Percentiles rank a stretch among this genome's conserved stretches.
phyloP scores from a whole-genome alignment of 2,329 filamentous ascomycete species.

The Xylaria sp. region DNA sequence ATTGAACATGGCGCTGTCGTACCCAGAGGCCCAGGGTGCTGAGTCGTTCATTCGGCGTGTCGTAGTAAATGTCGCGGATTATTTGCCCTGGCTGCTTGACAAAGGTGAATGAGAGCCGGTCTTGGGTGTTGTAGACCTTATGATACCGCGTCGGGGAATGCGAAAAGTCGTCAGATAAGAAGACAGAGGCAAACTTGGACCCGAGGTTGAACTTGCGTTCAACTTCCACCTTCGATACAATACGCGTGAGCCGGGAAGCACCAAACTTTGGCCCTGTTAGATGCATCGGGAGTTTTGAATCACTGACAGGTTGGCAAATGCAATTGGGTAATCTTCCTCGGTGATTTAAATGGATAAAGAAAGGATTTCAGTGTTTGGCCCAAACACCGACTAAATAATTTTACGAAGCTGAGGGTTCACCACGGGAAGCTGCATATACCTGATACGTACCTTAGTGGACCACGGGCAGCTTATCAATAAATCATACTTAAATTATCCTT shows the following conservation, averaged over 20 bases:
- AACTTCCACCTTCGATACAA: constrained; percentile 31
- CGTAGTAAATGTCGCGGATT: constrained; percentile 32
- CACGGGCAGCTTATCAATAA: too few relatives aligned
- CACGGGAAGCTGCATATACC: background rate
- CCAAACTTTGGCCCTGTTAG: constrained; percentile 7
- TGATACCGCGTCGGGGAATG: background rate
- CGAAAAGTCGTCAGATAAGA: background rate
- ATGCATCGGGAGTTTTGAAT: background rate
- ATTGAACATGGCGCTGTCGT: constrained; percentile 18
- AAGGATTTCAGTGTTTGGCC: background rate
- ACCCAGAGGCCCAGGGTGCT: constrained; percentile 28
- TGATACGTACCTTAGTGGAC: too few relatives aligned
- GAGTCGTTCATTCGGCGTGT: constrained; percentile 25
- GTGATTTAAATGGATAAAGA: background rate
- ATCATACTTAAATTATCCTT: too few relatives aligned
- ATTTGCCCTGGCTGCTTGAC: constrained; percentile 3
- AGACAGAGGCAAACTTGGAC: constrained; percentile 23
- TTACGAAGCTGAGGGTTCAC: background rate
- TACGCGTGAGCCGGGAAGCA: constrained; percentile 17
- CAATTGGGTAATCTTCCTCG: too few relatives aligned
- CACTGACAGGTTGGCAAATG: background rate
- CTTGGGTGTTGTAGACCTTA: background rate
- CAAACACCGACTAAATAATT: background rate
- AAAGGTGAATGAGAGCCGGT: constrained; percentile 3
- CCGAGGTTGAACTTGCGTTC: constrained; percentile 32